Base-by-base conservation (phyloP, 2,329 filamentous ascomycete species). In the Botryotinia convoluta region DNA sequence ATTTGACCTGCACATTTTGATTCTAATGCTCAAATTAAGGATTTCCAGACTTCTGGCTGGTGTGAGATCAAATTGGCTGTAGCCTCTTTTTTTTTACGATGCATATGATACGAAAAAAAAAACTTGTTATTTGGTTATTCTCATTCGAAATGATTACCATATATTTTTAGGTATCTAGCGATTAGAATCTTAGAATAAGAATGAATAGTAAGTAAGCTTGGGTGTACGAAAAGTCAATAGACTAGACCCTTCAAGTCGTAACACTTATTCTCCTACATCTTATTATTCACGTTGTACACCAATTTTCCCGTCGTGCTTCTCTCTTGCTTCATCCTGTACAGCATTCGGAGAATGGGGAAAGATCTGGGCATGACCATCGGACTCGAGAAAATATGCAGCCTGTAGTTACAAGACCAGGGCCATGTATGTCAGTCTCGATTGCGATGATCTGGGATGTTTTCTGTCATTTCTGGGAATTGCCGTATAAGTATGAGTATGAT, bases 301-400 rank as follows among this genome's bases (percentile, higher is more conserved):
- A 32, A 44, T 60, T 69, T 18, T 69, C 48, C 67, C 39, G 57
- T 60, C 10, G 67, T 60, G 54, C 51, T 42, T 20, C 67, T 20
- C 59, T 54, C 67, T 69, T 54, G 64, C 45, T 68, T 68, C 16
- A 54, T 67, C 64, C 64, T 39, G 32, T 54, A 39, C 64, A 67
- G 64, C 64, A 54, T 39, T 67, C 67, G 67, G 67, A 60, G 51
- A 69, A 69, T 18, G 51, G 22, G 35, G 32, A 59, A 57, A 69
- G 39, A 67, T 51, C 45, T 54, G 45, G 45, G 35, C 32, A 67
- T 67, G 51, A 60, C 35, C 51, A 69, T 42, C 65, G 65, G 65
- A 69, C 67, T 69, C 67, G 67, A 69, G 67, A 61, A 69, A 69
- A n/a, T 60, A 39, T 69, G 67, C 67, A 69, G 67, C 48, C 32